Evolutionary conservation across 306 rosid species (phyloP).

Genomic region (Ceratonia siliqua): DNA sequence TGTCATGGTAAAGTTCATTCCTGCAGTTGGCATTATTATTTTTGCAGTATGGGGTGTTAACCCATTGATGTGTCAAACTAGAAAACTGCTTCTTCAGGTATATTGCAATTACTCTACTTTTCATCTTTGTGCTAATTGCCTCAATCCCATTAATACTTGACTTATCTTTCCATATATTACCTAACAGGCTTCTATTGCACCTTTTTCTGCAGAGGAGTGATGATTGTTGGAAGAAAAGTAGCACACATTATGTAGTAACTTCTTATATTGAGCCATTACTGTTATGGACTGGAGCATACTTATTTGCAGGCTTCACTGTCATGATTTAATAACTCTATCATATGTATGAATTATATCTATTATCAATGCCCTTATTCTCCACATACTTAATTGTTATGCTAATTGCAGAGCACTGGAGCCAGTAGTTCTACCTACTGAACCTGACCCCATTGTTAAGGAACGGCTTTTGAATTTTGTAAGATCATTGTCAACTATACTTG

Average conservation of each 20-base stretch:
- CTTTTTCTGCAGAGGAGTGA: constrained; percentile 64
- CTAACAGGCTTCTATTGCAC: constrained; percentile 18
- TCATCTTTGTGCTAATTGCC: constrained; percentile 27
- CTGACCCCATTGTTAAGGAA: constrained; percentile 78
- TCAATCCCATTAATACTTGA: background rate
- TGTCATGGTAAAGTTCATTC: constrained; percentile 57
- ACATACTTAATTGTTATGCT: constrained; percentile 16
- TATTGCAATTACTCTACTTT: constrained; percentile 22
- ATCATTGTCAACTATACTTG: constrained; percentile 84
- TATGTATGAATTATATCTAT: constrained; percentile 16
- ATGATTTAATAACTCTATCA: constrained; percentile 25
- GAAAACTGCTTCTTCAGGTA: constrained; percentile 67
- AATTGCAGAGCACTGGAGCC: constrained; percentile 80
- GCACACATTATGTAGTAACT: constrained; percentile 48
- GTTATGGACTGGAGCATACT: constrained; percentile 84
- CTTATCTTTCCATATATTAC: background rate
- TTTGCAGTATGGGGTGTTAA: constrained; percentile 87
- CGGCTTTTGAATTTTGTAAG: constrained; percentile 76
- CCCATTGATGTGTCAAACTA: constrained; percentile 64
- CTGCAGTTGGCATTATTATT: constrained; percentile 64
- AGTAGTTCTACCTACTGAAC: constrained; percentile 67
- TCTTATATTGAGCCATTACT: constrained; percentile 81
- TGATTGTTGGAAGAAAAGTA: constrained; percentile 81
- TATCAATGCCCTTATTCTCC: background rate
- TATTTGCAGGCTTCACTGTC: constrained; percentile 70